Conservation (phyloP, 148 eudicot genomes). For the Chenopodium formosanum region DNA sequence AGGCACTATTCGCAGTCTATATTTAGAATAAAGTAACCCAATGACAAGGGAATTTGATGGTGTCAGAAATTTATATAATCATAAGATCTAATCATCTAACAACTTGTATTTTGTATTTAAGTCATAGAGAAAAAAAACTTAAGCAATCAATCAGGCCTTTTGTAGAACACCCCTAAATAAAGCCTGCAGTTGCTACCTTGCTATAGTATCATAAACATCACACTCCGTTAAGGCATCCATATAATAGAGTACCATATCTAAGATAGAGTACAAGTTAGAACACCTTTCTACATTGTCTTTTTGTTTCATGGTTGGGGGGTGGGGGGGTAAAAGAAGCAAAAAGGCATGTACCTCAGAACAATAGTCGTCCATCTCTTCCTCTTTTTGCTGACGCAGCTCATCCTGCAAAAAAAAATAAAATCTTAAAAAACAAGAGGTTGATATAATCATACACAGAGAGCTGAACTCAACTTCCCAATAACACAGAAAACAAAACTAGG, state of each 20-base stretch:
- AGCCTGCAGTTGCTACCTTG: neutral
- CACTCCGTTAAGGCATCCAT: neutral
- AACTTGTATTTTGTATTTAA: neutral
- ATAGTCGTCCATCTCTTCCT: conserved; percentile 97
- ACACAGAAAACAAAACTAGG: neutral
- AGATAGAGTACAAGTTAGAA: neutral
- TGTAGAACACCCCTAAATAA: neutral
- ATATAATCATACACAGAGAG: neutral
- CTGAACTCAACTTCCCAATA: neutral
- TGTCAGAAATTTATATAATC: neutral
- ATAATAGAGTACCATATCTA: neutral
- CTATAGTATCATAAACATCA: neutral
- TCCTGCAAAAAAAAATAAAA: conserved; percentile 46
- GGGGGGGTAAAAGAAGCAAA: neutral
- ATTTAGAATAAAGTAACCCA: neutral
- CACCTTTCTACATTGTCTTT: neutral
- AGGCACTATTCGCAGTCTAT: neutral
- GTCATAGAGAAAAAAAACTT: neutral
- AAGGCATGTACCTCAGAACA: conserved; percentile 64
- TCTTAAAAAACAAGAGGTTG: neutral
- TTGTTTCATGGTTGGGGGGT: neutral
- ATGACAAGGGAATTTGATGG: neutral
- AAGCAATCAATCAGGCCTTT: neutral
- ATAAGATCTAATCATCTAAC: neutral
- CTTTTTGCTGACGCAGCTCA: conserved; percentile 89